These are phyloP conservation scores for Didymella sp. DNA, from an alignment of 2,329 filamentous ascomycete genomes.

Conservation along the genomic window DNA sequence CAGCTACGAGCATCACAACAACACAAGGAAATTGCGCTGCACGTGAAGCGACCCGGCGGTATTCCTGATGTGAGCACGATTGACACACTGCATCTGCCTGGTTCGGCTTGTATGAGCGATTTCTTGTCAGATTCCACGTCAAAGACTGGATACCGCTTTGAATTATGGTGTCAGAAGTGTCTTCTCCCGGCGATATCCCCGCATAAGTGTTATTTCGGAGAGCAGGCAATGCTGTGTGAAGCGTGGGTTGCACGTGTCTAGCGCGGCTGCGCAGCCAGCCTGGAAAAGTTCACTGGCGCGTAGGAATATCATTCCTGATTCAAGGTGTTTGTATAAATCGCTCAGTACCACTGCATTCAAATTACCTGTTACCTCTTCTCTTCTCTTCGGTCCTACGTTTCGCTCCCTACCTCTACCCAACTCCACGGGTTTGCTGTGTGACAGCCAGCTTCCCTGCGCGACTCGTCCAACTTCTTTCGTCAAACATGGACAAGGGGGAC, in stretches of 20 bases:
- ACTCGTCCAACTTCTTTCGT: not conserved
- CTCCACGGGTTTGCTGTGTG: conserved; percentile 20
- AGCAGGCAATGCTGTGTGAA: not conserved
- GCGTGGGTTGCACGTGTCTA: conserved; percentile 9
- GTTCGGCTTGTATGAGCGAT: conserved; percentile 30
- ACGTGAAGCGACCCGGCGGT: conserved; percentile 14
- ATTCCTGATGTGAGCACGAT: conserved; percentile 19
- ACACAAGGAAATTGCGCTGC: conserved; percentile 21
- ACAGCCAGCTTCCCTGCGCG: conserved; percentile 13
- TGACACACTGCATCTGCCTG: conserved; percentile 19
- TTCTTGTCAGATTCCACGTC: conserved; percentile 32
- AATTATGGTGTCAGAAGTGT: conserved; percentile 5
- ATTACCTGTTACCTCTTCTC: conserved; percentile 13
- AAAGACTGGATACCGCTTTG: conserved; percentile 11
- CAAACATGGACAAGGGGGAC: conserved; percentile 39
- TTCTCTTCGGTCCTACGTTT: conserved; percentile 11
- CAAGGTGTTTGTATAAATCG: conserved; percentile 17
- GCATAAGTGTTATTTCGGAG: not conserved
- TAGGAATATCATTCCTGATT: conserved; percentile 12
- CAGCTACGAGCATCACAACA: conserved; percentile 24
- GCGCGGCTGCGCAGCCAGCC: conserved; percentile 3
- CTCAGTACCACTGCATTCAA: conserved; percentile 9
- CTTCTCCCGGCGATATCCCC: not conserved
- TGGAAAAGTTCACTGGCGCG: conserved; percentile 6
- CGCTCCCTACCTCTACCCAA: conserved; percentile 7